Evolutionary conservation across 192 early-diverging fungal genomes (phyloP).

Genomic region (Chytriomyces sp.): DNA sequence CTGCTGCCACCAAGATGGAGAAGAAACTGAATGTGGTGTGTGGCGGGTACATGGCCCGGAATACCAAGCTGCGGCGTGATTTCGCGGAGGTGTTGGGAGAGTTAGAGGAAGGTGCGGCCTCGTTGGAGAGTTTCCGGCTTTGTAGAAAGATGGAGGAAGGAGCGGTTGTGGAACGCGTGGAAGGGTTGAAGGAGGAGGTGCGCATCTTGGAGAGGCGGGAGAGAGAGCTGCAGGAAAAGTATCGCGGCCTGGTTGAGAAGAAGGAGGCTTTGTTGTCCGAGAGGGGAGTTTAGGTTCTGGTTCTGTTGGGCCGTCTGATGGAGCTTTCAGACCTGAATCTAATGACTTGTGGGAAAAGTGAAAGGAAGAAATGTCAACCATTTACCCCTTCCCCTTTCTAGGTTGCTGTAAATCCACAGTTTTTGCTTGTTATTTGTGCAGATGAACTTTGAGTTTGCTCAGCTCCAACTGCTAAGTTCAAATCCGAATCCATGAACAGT

Average conservation of each 20-base stretch:
- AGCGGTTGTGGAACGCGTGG: conserved; percentile 50
- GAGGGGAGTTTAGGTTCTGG: too few species aligned
- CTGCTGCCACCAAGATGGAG: conserved; percentile 81
- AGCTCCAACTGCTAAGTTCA: too few species aligned
- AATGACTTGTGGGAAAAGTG: too few species aligned
- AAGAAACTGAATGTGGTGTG: conserved; percentile 75
- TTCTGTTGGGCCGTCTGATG: too few species aligned
- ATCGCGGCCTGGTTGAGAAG: conserved; percentile 59
- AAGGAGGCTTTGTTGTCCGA: conserved; percentile 39
- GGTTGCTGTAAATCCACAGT: too few species aligned
- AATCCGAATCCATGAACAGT: too few species aligned
- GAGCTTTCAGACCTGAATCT: too few species aligned
- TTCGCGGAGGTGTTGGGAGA: conserved; percentile 24
- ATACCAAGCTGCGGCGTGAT: conserved; percentile 64
- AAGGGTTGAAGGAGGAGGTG: conserved; percentile 59
- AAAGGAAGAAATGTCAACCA: too few species aligned
- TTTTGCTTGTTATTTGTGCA: too few species aligned
- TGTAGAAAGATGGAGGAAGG: conserved; percentile 38
- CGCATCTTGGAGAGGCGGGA: conserved; percentile 52
- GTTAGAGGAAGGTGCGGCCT: conserved; percentile 24
- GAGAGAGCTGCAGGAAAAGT: conserved; percentile 67
- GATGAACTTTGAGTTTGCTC: too few species aligned
- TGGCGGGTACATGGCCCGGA: conserved; percentile 82
- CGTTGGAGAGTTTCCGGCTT: conserved; percentile 32
- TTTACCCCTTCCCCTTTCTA: too few species aligned